A percentile compares a stretch with the other conserved stretches of the same genome.
Evolutionary conservation across 2,329 filamentous ascomycete species (phyloP).

Genomic region (Aspergillus piperis): DNA sequence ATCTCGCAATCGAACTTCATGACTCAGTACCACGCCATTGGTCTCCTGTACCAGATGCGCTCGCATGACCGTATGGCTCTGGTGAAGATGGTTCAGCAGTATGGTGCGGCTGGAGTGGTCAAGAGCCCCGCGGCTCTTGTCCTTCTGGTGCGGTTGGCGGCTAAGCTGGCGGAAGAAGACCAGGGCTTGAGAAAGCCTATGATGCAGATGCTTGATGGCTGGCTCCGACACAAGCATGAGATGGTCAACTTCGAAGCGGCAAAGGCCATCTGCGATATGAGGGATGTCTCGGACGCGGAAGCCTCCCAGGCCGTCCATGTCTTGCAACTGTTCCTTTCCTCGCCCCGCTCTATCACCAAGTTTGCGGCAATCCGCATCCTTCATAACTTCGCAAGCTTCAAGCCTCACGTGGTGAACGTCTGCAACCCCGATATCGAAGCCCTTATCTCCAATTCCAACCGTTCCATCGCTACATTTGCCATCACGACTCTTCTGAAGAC

Average conservation of each 20-base stretch:
- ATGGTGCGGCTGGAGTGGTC: constrained; percentile 83
- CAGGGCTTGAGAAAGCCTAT: constrained; percentile 86
- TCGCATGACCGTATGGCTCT: constrained; percentile 96
- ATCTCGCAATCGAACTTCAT: constrained; percentile 86
- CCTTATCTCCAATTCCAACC: constrained; percentile 94
- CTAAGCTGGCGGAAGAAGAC: constrained; percentile 93
- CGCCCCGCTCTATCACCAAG: constrained; percentile 92
- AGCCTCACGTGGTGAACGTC: constrained; percentile 84
- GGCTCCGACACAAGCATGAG: constrained; percentile 97
- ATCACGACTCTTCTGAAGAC: constrained; percentile 98
- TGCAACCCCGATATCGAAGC: constrained; percentile 98
- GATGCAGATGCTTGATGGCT: constrained; percentile 94
- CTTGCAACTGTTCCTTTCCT: constrained; percentile 93
- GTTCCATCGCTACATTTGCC: constrained; percentile 96
- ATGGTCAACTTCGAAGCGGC: constrained; percentile 99
- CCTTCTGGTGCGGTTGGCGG: constrained; percentile 87
- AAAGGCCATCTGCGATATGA: constrained; percentile 95
- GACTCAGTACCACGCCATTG: constrained; percentile 98
- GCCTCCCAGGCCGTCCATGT: constrained; percentile 91
- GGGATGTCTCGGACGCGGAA: constrained; percentile 88
- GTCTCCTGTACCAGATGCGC: constrained; percentile 95
- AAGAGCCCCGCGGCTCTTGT: constrained; percentile 94
- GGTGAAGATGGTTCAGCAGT: constrained; percentile 99
- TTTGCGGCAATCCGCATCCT: constrained; percentile 96
- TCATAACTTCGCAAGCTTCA: constrained; percentile 95